These are phyloP conservation scores for Morella rubra DNA, from an alignment of 306 rosid genomes.

Conservation along the genomic window DNA sequence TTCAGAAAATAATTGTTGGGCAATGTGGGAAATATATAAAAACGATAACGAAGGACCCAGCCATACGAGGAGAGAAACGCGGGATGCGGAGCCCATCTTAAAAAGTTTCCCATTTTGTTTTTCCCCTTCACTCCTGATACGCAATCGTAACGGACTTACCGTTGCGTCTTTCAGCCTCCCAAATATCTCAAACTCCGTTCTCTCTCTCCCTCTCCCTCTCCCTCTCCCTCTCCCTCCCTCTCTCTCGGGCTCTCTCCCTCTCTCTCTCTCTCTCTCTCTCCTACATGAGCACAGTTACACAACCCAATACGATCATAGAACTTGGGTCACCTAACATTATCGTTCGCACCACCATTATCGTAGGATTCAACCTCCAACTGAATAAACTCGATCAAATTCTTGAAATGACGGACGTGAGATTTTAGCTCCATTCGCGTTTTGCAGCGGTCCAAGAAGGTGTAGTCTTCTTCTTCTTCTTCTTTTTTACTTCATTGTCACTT, in stretches of 20 bases:
- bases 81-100: constrained; percentile 30
- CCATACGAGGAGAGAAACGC: constrained; percentile 16
- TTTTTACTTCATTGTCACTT: not conserved
- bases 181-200: not conserved
- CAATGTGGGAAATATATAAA: not conserved
- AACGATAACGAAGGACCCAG: not conserved
- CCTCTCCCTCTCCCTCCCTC: not conserved
- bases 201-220: not conserved
- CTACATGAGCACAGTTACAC: too few species aligned
- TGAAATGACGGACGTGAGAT: constrained; percentile 16
- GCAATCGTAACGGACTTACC: constrained; percentile 42
- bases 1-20: not conserved
- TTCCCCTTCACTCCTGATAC: constrained; percentile 4
- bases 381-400: not conserved
- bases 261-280: not conserved
- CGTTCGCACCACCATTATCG: not conserved
- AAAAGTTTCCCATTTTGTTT: constrained; percentile 7
- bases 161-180: constrained; percentile 38
- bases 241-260: too few species aligned
- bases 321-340: not conserved
- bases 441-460: constrained; percentile 53
- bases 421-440: constrained; percentile 28
- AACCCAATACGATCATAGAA: not conserved
- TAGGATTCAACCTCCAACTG: not conserved
- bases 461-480: not conserved